Evolutionary conservation across 2,329 filamentous ascomycete species (phyloP).

Genomic region (Arthrobotrys sinensis): DNA sequence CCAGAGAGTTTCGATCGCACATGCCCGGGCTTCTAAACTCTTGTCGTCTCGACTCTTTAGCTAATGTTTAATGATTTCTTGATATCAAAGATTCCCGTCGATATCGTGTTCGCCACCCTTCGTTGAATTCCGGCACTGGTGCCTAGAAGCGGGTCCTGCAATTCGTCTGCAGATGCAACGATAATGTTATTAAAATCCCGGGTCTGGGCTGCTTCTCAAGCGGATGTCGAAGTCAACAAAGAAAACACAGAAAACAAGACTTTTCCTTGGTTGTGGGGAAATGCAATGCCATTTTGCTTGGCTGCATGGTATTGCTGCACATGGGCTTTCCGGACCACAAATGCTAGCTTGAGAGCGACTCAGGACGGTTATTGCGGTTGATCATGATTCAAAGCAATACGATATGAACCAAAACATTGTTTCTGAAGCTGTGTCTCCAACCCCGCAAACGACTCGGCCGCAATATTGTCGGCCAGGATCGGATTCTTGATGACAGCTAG

Average conservation of each 20-base stretch:
- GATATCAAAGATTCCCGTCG: not conserved
- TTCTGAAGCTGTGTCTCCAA: not conserved
- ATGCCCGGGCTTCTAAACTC: not conserved
- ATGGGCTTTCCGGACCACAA: not conserved
- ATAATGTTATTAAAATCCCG: constrained; percentile 31
- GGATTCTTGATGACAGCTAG: not conserved
- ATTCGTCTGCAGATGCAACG: constrained; percentile 5
- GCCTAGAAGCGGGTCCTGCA: constrained; percentile 41
- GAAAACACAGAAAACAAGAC: not conserved
- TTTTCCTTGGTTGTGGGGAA: constrained; percentile 17
- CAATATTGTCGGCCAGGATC: not conserved
- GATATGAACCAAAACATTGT: not conserved
- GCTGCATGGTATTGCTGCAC: constrained; percentile 3
- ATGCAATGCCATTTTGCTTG: constrained; percentile 6
- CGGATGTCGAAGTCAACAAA: not conserved
- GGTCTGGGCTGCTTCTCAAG: not conserved
- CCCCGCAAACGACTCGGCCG: not conserved
- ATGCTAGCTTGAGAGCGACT: not conserved
- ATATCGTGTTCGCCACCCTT: not conserved
- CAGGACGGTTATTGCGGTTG: not conserved
- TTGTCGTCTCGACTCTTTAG: not conserved
- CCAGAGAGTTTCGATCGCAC: not conserved
- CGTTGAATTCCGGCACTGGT: not conserved
- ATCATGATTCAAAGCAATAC: not conserved
- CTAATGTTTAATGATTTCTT: not conserved